These are phyloP conservation scores for Pseudogymnoascus sp. DNA, from an alignment of 2,329 filamentous ascomycete species.

Conservation along the genomic window DNA sequence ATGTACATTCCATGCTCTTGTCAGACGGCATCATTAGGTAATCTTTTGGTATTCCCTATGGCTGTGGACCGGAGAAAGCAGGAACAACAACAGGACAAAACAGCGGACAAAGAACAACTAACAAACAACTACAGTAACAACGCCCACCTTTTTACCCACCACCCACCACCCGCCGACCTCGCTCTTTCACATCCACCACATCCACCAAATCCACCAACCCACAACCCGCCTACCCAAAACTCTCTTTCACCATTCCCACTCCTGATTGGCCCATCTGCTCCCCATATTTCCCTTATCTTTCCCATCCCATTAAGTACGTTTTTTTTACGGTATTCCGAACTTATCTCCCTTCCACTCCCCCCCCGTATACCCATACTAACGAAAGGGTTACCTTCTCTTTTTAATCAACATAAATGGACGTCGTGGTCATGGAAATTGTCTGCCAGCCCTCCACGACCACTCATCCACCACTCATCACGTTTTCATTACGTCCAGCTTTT, in stretches of 20 bases:
- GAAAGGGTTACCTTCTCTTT: slow-evolving; percentile 3
- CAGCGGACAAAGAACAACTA: background rate
- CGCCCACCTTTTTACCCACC: background rate
- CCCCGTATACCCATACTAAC: background rate
- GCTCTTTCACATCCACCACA: too few relatives aligned
- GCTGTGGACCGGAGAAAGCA: slow-evolving; percentile 2
- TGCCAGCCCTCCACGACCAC: background rate
- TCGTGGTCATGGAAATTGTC: slow-evolving; percentile 6
- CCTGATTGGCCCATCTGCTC: background rate
- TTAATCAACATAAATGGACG: slow-evolving; percentile 5
- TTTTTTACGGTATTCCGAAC: slow-evolving; percentile 7
- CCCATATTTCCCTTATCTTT: slow-evolving; percentile 8
- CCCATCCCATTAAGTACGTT: background rate
- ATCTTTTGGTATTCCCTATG: background rate
- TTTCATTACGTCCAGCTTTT: slow-evolving; percentile 2
- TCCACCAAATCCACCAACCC: background rate
- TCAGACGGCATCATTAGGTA: slow-evolving; percentile 5
- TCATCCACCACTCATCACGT: slow-evolving; percentile 3
- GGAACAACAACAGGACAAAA: background rate
- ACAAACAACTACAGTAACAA: background rate
- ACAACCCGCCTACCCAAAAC: background rate
- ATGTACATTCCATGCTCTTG: background rate
- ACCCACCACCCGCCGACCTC: background rate
- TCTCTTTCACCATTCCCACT: background rate
- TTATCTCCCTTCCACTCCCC: background rate